Conservation (phyloP, 2,329 filamentous ascomycete genomes). For the Drechslerella dactyloides region DNA sequence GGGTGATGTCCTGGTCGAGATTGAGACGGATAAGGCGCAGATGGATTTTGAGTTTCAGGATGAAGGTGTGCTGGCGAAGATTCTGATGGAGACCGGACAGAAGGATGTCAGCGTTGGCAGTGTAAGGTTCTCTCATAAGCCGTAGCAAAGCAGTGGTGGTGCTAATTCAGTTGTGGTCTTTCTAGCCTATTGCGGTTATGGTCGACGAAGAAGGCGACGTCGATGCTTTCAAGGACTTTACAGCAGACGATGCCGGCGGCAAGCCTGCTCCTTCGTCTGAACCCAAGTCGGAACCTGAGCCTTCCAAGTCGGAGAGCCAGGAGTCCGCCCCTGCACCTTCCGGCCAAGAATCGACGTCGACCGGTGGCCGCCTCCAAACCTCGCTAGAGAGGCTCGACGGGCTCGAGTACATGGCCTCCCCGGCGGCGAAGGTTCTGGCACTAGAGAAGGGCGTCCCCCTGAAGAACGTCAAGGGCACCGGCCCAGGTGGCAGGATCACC, state of each 20-base stretch:
- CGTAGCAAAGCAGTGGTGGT: conserved; percentile 10
- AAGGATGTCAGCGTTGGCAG: conserved; percentile 95
- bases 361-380: conserved; percentile 74
- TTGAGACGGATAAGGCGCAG: conserved; percentile 99
- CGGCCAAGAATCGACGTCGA: conserved; percentile 61
- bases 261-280: conserved; percentile 59
- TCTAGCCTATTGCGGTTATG: conserved; percentile 89
- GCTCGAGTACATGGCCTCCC: conserved; percentile 66
- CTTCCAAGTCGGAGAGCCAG: conserved; percentile 64
- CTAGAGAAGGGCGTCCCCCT: conserved; percentile 82
- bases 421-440: conserved; percentile 79
- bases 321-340: conserved; percentile 65
- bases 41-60: conserved; percentile 99
- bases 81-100: conserved; percentile 87
- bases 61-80: conserved; percentile 92
- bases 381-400: conserved; percentile 76
- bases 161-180: neutral
- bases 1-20: conserved; percentile 95
- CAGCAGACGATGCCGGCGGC: conserved; percentile 86
- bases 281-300: conserved; percentile 70
- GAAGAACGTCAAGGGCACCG: conserved; percentile 81
- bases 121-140: conserved; percentile 67
- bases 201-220: conserved; percentile 91
- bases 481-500: conserved; percentile 83
- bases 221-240: conserved; percentile 86